Conservation (phyloP, 306 rosid species). For the Quillaja saponaria region DNA sequence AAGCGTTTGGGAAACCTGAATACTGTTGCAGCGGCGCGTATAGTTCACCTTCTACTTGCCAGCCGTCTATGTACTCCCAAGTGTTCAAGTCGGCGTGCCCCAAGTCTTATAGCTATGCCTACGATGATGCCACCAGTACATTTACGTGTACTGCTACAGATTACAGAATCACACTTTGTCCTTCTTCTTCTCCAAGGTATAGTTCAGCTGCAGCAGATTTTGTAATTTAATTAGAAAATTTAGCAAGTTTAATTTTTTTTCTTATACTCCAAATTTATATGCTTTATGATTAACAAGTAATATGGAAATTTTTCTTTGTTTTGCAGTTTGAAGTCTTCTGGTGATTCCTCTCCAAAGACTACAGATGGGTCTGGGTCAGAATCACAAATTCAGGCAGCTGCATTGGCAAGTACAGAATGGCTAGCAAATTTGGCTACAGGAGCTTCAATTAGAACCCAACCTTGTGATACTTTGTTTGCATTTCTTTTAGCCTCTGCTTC, state of each 20-base stretch:
- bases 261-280: background rate
- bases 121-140: constrained; percentile 78
- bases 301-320: background rate
- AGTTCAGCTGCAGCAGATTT: background rate
- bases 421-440: constrained; percentile 72
- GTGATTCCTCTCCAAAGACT: constrained; percentile 35
- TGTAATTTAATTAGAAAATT: background rate
- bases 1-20: constrained; percentile 72
- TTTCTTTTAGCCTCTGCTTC: constrained; percentile 35
- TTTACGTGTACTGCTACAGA: constrained; percentile 78
- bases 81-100: constrained; percentile 88
- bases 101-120: constrained; percentile 80
- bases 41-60: constrained; percentile 64
- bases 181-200: constrained; percentile 60
- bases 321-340: constrained; percentile 52
- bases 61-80: constrained; percentile 70
- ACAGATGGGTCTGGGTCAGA: constrained; percentile 15
- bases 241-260: background rate
- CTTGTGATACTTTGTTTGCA: constrained; percentile 15
- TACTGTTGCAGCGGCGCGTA: constrained; percentile 79
- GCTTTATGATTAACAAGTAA: background rate
- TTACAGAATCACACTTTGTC: constrained; percentile 74
- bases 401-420: constrained; percentile 50
- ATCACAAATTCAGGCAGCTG: constrained; percentile 40
- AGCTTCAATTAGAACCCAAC: constrained; percentile 22